Percentiles rank a stretch among this genome's conserved stretches.
These are phyloP conservation scores for Coniosporium tulheliwenetii DNA, from an alignment of 2,329 filamentous ascomycete species.

Conservation along the genomic window DNA sequence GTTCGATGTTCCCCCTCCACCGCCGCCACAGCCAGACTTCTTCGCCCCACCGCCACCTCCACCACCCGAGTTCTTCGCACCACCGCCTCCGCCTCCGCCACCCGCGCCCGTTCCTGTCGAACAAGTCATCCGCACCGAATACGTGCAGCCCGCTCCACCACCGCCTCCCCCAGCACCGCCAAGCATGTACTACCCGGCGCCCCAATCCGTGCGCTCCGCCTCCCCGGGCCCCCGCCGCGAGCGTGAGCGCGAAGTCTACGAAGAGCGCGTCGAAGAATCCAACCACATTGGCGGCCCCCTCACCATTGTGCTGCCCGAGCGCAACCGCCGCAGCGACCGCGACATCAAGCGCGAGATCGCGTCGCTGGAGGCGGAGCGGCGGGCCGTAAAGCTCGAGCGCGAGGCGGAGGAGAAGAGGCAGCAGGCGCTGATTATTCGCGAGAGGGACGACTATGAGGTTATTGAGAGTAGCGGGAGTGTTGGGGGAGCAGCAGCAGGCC, in stretches of 20 bases:
- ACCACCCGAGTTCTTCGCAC: constrained; percentile 3
- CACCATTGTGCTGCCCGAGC: constrained; percentile 34
- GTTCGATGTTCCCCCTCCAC: constrained; percentile 4
- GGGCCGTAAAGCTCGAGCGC: constrained; percentile 41
- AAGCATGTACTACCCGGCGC: background rate
- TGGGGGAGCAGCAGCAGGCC: no score
- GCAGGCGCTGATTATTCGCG: constrained; percentile 13
- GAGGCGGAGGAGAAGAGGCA: constrained; percentile 27
- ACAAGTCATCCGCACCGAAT: constrained; percentile 14
- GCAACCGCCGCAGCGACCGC: constrained; percentile 32
- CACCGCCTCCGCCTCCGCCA: no score
- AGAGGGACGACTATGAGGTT: constrained; percentile 40
- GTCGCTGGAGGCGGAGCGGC: constrained; percentile 51
- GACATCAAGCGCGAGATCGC: constrained; percentile 61
- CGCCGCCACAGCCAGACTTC: constrained; percentile 1
- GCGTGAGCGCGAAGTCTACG: constrained; percentile 12
- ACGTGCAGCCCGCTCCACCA: constrained; percentile 12
- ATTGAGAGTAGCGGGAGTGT: constrained; percentile 33
- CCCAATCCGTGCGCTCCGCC: constrained; percentile 4
- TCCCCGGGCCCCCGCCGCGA: constrained; percentile 2
- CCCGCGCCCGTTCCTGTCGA: no score
- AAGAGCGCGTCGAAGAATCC: constrained; percentile 29
- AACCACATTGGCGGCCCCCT: constrained; percentile 30
- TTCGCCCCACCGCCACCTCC: constrained; percentile 8
- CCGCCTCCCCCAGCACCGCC: no score